Evolutionary conservation across 176 grass and related monocot species (phyloP), one percentile per base, ranked within the genome.

Genomic region (Triticum dicoccoides): DNA sequence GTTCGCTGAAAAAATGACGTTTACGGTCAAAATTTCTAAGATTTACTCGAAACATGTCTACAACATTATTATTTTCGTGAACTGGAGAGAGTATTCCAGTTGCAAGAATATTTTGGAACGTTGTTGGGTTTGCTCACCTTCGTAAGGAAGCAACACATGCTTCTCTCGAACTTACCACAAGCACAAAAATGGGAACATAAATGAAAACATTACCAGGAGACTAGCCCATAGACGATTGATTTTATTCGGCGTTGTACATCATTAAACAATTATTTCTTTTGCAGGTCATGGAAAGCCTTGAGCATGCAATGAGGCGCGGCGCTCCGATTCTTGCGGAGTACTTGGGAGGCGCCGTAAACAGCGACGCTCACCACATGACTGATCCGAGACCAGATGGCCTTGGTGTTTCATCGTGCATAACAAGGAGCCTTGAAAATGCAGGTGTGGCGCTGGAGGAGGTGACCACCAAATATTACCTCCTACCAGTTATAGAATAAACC

Each of bases 381-480:
- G 68, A 92, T 39, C 88, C 93, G 3, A 86, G 85, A 79, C 66
- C 85, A n/a, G 82, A 92, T 9, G 90, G 90, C 1, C 33, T 68
- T 73, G 88, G 85, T 15, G 61, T 88, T 88, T 34, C 90, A 5
- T 73, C 65, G 34, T 95, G 93, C 56, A 88, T 90, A 32, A 41
- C 17, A 8, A 79, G 85, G 65, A 78, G 90, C 37, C 88, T 95
- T 5, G 68, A 88, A 90, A 82, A 90, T 56, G 90, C 90, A 12
- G 90, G 93, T 34, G 90, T 95, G 6, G 82, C 90, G 30, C 88
- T 85, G 32, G 93, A 92, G 51, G 90, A 92, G 88, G 92, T 87
- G 72, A 65, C 85, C 65, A 59, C 3, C 4, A 11, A 9, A 81
- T 21, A 11, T 47, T 29, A 45, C 10, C 45, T 49, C 45, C 45